A percentile compares a stretch with the other conserved stretches of the same genome.
Conservation (phyloP, 176 grass and related monocot genomes). For the Neostapfia colusana region DNA sequence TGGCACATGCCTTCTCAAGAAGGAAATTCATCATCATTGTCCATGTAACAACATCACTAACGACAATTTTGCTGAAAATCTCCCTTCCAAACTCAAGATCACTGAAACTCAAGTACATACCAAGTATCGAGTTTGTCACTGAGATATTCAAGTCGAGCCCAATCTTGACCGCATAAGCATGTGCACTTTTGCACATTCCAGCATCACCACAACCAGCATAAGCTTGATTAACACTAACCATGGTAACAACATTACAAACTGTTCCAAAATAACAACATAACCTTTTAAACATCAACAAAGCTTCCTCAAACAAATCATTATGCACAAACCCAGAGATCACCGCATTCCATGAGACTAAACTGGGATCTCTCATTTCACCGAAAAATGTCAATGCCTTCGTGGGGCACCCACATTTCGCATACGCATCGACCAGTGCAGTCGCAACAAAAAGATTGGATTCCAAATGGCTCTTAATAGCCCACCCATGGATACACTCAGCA, state of each 20-base stretch:
- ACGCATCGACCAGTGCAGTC: conserved; percentile 60
- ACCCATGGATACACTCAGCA: conserved; percentile 50
- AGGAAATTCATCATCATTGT: conserved; percentile 64
- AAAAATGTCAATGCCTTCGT: conserved; percentile 45
- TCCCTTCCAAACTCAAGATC: conserved; percentile 43
- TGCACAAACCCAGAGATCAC: conserved; percentile 58
- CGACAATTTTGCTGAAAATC: conserved; percentile 48
- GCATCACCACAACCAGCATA: conserved; percentile 47
- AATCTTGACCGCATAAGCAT: conserved; percentile 54
- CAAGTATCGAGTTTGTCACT: conserved; percentile 58
- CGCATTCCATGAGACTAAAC: conserved; percentile 65
- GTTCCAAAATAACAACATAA: conserved; percentile 37
- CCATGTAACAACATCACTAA: conserved; percentile 69
- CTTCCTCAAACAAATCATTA: conserved; percentile 67
- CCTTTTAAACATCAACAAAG: conserved; percentile 53
- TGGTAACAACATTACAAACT: conserved; percentile 45
- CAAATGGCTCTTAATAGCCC: conserved; percentile 49
- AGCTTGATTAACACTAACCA: conserved; percentile 51
- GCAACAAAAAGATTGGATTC: conserved; percentile 52
- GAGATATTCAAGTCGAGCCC: conserved; percentile 56
- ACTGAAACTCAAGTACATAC: conserved; percentile 61
- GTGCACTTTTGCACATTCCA: conserved; percentile 53
- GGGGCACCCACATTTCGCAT: conserved; percentile 53
- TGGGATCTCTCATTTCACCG: conserved; percentile 39
- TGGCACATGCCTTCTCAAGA: conserved; percentile 41